A percentile compares a stretch with the other conserved stretches of the same genome.
These are phyloP conservation scores for Incumbomyces lentus DNA, from an alignment of 2,329 filamentous ascomycete genomes.

Conservation along the genomic window DNA sequence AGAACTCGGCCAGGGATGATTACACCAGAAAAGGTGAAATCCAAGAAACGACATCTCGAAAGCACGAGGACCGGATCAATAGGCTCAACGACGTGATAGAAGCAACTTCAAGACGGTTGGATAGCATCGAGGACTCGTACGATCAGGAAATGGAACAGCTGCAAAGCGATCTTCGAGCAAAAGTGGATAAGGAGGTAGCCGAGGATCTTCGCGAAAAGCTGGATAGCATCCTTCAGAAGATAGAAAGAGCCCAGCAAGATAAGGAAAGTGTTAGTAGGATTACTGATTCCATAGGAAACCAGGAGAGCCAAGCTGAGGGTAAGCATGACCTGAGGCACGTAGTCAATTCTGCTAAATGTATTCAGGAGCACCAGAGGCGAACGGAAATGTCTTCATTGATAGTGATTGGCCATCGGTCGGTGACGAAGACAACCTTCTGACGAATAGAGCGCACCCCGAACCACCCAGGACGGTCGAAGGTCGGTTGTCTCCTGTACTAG, in stretches of 20 bases:
- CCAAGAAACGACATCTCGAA: background rate
- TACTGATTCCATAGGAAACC: background rate
- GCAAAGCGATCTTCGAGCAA: background rate
- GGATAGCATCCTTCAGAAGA: background rate
- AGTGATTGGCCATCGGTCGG: too few species aligned
- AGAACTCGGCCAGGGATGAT: background rate
- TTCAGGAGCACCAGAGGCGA: background rate
- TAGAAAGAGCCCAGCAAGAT: background rate
- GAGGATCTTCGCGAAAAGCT: background rate
- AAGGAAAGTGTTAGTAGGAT: background rate
- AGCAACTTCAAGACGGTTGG: background rate
- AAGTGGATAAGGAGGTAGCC: background rate
- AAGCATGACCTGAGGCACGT: background rate
- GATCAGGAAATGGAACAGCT: background rate
- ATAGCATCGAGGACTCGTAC: background rate
- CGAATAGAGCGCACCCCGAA: too few species aligned
- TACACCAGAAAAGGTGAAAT: background rate
- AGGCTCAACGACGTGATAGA: background rate
- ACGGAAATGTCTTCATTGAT: too few species aligned
- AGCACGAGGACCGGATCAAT: background rate
- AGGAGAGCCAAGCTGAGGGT: background rate
- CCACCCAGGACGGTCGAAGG: too few species aligned
- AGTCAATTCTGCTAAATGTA: background rate
- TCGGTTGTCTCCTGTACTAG: too few species aligned
- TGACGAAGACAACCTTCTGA: too few species aligned